A percentile compares a stretch with the other conserved stretches of the same genome.
These are phyloP conservation scores for Daldinia grandis DNA, from an alignment of 495 filamentous ascomycete species.

Conservation along the genomic window DNA sequence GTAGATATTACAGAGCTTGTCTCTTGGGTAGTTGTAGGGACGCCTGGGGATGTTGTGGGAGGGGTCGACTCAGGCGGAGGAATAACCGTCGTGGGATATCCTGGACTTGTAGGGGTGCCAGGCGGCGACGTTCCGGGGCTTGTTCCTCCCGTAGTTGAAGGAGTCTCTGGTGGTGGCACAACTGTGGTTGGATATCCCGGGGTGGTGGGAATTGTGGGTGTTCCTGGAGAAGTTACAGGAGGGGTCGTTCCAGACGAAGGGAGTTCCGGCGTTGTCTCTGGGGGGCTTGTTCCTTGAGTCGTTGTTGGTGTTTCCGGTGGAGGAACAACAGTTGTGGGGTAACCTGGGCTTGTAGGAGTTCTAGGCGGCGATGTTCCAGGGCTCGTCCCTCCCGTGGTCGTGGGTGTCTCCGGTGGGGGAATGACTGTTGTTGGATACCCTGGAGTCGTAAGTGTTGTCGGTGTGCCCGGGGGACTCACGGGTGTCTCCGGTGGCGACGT, in stretches of 20 bases:
- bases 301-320: background rate
- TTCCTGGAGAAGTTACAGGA: background rate
- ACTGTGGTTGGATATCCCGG: conserved; percentile 7
- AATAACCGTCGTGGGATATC: conserved; percentile 1
- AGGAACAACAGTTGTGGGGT: background rate
- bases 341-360: background rate
- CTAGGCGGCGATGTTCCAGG: background rate
- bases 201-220: background rate
- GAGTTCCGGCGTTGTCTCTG: background rate
- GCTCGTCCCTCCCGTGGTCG: background rate
- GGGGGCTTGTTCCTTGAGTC: background rate
- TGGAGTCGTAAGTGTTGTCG: no score
- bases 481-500: no score
- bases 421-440: background rate
- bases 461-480: no score
- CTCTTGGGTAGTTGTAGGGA: background rate
- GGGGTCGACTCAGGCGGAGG: conserved; percentile 4
- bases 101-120: conserved; percentile 1
- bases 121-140: background rate
- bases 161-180: conserved; percentile 2
- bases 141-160: background rate
- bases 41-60: no score
- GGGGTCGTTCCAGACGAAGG: background rate
- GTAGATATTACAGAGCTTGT: background rate
- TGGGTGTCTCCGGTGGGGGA: background rate